Percentiles rank a stretch among this genome's conserved stretches.
Conservation (phyloP, 2,329 filamentous ascomycete genomes). For the Dactylellina sp. region DNA sequence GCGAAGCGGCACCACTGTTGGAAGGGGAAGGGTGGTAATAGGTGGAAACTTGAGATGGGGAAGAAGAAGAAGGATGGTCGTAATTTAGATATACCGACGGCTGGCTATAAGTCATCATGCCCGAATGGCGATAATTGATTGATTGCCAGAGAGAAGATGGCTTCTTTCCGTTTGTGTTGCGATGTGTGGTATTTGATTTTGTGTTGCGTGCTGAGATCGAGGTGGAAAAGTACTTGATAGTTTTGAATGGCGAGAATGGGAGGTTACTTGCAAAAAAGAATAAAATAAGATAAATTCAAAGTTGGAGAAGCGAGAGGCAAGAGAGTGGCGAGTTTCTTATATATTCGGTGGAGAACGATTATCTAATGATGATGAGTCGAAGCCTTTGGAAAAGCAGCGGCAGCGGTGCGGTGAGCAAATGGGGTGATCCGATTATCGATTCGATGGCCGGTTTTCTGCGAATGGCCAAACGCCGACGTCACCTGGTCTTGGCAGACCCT, state of each 20-base stretch:
- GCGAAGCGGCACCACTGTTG: conserved; percentile 21
- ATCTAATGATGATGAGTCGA: conserved; percentile 45
- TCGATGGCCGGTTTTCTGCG: conserved; percentile 10
- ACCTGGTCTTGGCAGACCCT: conserved; percentile 20
- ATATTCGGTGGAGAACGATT: conserved; percentile 21
- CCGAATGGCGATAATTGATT: conserved; percentile 16
- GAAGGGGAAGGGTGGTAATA: conserved; percentile 35
- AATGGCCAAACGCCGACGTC: conserved; percentile 23
- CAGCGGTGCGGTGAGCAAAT: not conserved
- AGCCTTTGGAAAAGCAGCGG: conserved; percentile 1
- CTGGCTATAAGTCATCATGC: conserved; percentile 53
- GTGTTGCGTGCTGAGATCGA: not conserved
- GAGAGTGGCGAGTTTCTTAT: conserved; percentile 10
- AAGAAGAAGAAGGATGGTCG: conserved; percentile 24
- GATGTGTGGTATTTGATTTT: conserved; percentile 1
- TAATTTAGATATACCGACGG: conserved; percentile 40
- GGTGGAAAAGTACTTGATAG: no score
- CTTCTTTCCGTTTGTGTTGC: not conserved
- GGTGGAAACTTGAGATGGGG: conserved; percentile 9
- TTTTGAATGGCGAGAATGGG: no score
- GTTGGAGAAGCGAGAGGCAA: not conserved
- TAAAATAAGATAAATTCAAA: no score
- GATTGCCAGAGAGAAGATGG: no score
- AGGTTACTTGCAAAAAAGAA: no score
- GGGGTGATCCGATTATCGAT: conserved; percentile 15